Conservation (phyloP, 2,329 filamentous ascomycete genomes). For the Fusarium dimerum region DNA sequence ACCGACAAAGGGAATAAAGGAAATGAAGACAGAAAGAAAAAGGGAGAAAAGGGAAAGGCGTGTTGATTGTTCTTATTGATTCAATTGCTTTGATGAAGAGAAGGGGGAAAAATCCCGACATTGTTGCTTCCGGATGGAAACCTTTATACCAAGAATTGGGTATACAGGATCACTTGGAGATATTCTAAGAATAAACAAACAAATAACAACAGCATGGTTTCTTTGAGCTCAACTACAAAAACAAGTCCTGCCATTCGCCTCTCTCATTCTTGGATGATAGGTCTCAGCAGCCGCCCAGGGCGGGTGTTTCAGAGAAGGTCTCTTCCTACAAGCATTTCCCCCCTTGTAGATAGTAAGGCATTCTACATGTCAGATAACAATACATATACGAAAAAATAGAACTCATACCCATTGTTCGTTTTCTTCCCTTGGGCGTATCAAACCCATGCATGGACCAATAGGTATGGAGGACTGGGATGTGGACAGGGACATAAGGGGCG, state of each 20-base stretch:
- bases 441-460: neutral
- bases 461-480: neutral
- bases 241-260: no score
- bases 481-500: constrained; percentile 2
- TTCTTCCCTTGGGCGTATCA: neutral
- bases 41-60: constrained; percentile 22
- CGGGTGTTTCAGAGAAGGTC: neutral
- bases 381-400: constrained; percentile 1
- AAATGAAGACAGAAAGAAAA: constrained; percentile 25
- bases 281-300: constrained; percentile 26
- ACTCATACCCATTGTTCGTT: no score
- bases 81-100: constrained; percentile 25
- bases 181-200: neutral
- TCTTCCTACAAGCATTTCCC: neutral
- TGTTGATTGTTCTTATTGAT: constrained; percentile 18
- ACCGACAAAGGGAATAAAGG: constrained; percentile 29
- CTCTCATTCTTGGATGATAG: constrained; percentile 12
- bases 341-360: neutral
- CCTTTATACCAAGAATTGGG: constrained; percentile 27
- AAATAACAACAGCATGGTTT: neutral
- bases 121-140: neutral
- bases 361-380: no score
- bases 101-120: constrained; percentile 10
- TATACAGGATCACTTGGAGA: neutral
- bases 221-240: neutral